Percentiles rank a stretch among this genome's conserved stretches.
These are phyloP conservation scores for Rosa chinensis DNA, from an alignment of 306 rosid genomes.

Conservation along the genomic window DNA sequence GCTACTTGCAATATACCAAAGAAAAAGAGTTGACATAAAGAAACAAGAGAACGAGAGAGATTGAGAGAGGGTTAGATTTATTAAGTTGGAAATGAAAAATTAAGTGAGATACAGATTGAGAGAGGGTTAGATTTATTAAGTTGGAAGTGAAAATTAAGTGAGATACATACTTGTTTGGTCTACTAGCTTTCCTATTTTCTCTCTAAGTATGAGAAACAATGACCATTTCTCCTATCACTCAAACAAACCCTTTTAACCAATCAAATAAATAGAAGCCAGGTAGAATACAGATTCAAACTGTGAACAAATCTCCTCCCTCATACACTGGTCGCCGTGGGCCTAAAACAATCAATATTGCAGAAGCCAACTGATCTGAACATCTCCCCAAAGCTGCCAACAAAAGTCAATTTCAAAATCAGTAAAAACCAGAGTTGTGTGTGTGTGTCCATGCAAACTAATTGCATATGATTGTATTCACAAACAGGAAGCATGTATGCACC, in stretches of 20 bases:
- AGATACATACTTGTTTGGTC: conserved; percentile 36
- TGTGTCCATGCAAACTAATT: neutral
- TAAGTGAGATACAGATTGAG: conserved; percentile 25
- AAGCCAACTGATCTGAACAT: conserved; percentile 92
- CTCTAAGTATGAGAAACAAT: conserved; percentile 33
- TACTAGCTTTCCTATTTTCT: conserved; percentile 37
- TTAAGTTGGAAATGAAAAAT: conserved; percentile 16
- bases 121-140: conserved; percentile 24
- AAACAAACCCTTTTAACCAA: conserved; percentile 42
- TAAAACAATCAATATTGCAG: conserved; percentile 93
- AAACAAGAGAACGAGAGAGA: neutral
- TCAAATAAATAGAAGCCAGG: conserved; percentile 39
- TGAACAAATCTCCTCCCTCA: conserved; percentile 38
- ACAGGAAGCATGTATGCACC: neutral
- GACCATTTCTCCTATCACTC: conserved; percentile 37
- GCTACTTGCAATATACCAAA: neutral
- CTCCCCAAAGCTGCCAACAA: conserved; percentile 74
- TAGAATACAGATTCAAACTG: conserved; percentile 31
- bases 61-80: conserved; percentile 20
- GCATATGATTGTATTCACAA: neutral
- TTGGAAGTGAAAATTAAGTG: conserved; percentile 22
- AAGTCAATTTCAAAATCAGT: conserved; percentile 34
- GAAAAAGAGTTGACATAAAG: neutral
- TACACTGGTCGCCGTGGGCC: conserved; percentile 62
- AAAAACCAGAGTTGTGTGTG: conserved; percentile 14